Base-by-base conservation (phyloP, 176 grass and related monocot species). In the Aegilops longissima region DNA sequence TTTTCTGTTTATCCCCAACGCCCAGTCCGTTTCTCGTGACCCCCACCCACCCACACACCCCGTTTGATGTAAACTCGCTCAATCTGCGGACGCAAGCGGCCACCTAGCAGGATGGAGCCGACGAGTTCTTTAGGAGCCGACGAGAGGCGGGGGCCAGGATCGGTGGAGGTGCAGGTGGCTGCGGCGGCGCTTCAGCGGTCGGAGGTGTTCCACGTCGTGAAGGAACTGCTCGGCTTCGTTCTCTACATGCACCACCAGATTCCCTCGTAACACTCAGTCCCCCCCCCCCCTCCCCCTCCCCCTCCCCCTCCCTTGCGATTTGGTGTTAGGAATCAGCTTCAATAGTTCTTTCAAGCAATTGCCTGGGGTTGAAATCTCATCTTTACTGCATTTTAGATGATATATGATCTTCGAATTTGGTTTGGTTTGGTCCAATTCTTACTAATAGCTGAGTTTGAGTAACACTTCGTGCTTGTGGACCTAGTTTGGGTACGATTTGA, bases 161-260 rank as follows among this genome's bases (percentile, higher is more conserved):
- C 67, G 73, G 44, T 91, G 76, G 90, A 91, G 92, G 88, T 98
- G 40, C 88, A 88, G 49, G 88, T 73, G 56, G 74, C 83, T 24
- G 79, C 88, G 81, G 82, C 88, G 39, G 83, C 68, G 70, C 79
- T 98, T 56, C 66, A 80, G 73, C 89, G 88, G 62, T 92, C 86
- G 33, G 96, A 98, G 75, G 90, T 95, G 61, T 94, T 98, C 80
- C 86, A 94, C 90, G 89, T 98, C 71, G 86, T 95, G 47, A 98
- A 98, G 90, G 93, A 95, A 82, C 74, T 98, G 23, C 25, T 98
- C 42, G 93, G 96, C 75, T 95, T 95, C 91, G 92, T 95, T 62
- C 93, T 98, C 75, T 98, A 94, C 90, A 98, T 98, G 90, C 93
- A 98, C 76, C 85, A 92, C 29, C 96, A 98, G 83, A 98, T 95